Percentiles rank a stretch among this genome's conserved stretches.
Conservation (phyloP, 305 asterid genomes). For the Rubia tinctorum region DNA sequence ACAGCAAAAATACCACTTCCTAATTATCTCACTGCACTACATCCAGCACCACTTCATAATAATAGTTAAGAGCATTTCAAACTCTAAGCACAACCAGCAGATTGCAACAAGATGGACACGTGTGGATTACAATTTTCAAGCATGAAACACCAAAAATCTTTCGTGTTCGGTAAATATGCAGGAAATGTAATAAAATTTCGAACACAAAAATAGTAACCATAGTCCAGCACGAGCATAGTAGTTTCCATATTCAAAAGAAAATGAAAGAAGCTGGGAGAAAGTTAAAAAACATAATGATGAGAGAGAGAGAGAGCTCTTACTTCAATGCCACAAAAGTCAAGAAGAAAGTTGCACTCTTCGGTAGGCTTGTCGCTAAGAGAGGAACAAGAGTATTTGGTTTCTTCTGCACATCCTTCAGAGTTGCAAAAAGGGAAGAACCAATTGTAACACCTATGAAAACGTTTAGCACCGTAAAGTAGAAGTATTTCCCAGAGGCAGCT, state of each 20-base stretch:
- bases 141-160: background rate
- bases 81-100: background rate
- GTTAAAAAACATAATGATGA: background rate
- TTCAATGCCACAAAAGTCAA: constrained; percentile 82
- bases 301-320: constrained; percentile 43
- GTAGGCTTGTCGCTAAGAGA: constrained; percentile 72
- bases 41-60: background rate
- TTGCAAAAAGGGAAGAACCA: constrained; percentile 55
- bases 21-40: background rate
- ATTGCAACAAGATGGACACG: background rate
- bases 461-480: constrained; percentile 71
- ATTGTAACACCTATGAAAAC: constrained; percentile 89
- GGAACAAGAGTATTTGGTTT: constrained; percentile 34
- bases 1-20: background rate
- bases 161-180: background rate
- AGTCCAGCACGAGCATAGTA: background rate
- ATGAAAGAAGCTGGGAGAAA: background rate
- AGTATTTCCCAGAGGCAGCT: constrained; percentile 93
- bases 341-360: constrained; percentile 95
- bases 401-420: constrained; percentile 46
- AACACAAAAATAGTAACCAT: background rate
- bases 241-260: background rate
- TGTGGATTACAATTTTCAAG: background rate
- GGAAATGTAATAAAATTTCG: background rate
- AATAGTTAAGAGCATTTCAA: constrained; percentile 2